Evolutionary conservation across 176 grass and related monocot species (phyloP), one percentile per base, ranked within the genome.

Genomic region (Avena insularis): DNA sequence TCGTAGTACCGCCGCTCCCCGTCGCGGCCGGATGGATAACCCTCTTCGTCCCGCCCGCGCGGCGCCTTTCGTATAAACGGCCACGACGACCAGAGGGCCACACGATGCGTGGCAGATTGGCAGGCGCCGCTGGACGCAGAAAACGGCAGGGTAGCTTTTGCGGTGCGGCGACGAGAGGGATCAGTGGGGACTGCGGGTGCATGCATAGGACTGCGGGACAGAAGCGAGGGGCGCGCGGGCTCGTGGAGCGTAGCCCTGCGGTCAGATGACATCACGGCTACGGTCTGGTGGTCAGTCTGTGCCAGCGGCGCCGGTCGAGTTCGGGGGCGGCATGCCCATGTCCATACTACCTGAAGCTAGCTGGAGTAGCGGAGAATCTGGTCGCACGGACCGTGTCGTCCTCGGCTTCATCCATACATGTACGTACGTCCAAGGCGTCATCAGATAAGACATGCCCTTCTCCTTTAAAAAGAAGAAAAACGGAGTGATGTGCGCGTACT

Each of bases 41-140:
- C 2, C 12, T 53, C 50, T 15, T 3, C 50, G 3, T 10, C 47
- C 21, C 12, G 11, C 47, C 21, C 12, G 0, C 79, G 36, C 75
- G 64, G 64, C n/a, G 46, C 29, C 74, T 84, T 55, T 79, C 14
- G 53, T 79, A 12, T 55, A 20, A 51, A 23, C 75, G 64, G 31
- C 31, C 54, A 16, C 40, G 65, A 70, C 80, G 0, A 16, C 19
- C 62, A 8, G 54, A 19, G 40, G 12, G 40, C 50, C 35, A 13
- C 55, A 47, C 19, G 35, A n/a, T 33, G 60, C 59, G 60, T 75
- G 69, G 49, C 78, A 25, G 72, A 27, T 53, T 59, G 43, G 87
- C 87, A 79, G 79, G 79, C 79, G 84, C 84, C 84, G 89, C 79
- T 71, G 16, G 72, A 47, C 84, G 36, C 84, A 79, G 79, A 55